phyloP scores from a whole-genome alignment of 495 filamentous ascomycete genomes.

The Bacidia gigantensis region DNA sequence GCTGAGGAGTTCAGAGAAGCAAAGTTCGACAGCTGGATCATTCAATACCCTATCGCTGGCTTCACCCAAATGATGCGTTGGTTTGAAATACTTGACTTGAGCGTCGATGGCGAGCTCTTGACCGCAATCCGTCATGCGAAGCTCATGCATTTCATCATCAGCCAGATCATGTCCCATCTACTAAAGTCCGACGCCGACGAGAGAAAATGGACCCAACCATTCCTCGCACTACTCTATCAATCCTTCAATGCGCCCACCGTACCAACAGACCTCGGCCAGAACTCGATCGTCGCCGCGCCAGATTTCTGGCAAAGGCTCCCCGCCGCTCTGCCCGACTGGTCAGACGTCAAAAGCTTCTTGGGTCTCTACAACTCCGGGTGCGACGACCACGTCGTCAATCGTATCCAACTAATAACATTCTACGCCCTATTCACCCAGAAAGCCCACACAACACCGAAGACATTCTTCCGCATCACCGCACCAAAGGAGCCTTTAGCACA shows the following conservation, averaged over 20 bases:
- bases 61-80: constrained; percentile 18
- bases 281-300: constrained; percentile 2
- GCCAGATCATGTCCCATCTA: constrained; percentile 4
- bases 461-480: constrained; percentile 17
- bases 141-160: constrained; percentile 6
- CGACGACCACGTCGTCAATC: neutral
- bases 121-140: constrained; percentile 5
- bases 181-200: constrained; percentile 1
- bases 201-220: constrained; percentile 8
- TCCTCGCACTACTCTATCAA: constrained; percentile 15
- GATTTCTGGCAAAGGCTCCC: constrained; percentile 10
- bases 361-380: neutral
- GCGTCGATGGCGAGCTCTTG: neutral
- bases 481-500: constrained; percentile 15
- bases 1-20: constrained; percentile 13
- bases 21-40: constrained; percentile 19
- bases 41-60: constrained; percentile 25
- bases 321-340: neutral
- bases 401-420: constrained; percentile 19
- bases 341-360: neutral
- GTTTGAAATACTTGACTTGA: constrained; percentile 3
- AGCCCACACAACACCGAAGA: constrained; percentile 17
- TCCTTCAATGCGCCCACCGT: constrained; percentile 18
- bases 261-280: constrained; percentile 14
- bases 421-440: constrained; percentile 19